Evolutionary conservation across 768 basidiomycete genomes (phyloP), one percentile per base, ranked within the genome.

Genomic region (Polyporus arcularius): DNA sequence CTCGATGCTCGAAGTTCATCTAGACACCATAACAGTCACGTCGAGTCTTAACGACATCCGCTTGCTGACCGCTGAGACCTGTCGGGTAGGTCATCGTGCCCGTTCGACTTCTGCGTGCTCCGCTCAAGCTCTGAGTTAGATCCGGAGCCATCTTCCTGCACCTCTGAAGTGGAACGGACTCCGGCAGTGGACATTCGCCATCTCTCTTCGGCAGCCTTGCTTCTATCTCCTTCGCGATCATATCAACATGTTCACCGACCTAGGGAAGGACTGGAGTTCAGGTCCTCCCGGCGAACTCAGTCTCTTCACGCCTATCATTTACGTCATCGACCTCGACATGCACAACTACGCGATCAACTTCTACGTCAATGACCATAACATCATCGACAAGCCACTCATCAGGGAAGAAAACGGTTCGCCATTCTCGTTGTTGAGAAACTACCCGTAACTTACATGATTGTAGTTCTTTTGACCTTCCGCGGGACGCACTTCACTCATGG

Each of bases 281-380:
- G 94, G 94, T 4, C 89, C 92, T 28, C 86, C 88, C 0, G 85
- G 82, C 38, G 89, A 94, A 70, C 91, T 88, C 71, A 78, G 88
- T 62, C 87, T 86, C 48, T 98, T 95, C 72, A 80, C 94, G 21
- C 96, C 96, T 0, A 93, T 84, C 72, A 70, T 86, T 7, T 98
- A 98, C 73, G 72, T 73, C 15, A 74, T 96, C 64, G 79, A 88
- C 51, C 64, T 97, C 50, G 80, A 86, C 57, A 73, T 98, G 60
- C 80, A 87, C 70, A 86, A 93, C 67, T 96, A 87, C 73, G 82
- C 85, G 60, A 70, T 96, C 52, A 89, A 90, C 66, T 71, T 92
- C 28, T 96, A 92, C 70, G 85, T 92, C 53, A 98, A 98, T 70
- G 96, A 98, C 73, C 94, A 94, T 69, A 98, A 98, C 70, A 93